Percentiles rank a stretch among this genome's conserved stretches.
Conservation (phyloP, 2,329 filamentous ascomycete genomes). For the Nigrospora sphaerica region DNA sequence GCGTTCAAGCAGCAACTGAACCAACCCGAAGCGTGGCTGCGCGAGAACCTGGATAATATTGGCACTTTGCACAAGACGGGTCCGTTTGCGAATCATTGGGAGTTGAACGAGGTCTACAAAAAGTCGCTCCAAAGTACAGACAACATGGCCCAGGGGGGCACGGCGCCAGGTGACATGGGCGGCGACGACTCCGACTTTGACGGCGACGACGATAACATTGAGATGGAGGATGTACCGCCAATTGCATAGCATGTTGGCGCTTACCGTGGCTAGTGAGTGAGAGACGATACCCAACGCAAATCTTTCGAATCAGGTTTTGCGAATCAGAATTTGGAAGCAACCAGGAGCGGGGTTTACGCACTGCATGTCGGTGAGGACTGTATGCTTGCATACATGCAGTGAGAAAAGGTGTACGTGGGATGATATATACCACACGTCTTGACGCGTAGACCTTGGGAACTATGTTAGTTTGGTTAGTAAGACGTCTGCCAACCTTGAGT, state of each 20-base stretch:
- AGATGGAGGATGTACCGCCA: constrained; percentile 71
- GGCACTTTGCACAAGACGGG: constrained; percentile 78
- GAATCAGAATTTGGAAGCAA: too few species aligned
- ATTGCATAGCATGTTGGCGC: constrained; percentile 7
- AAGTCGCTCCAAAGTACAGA: constrained; percentile 45
- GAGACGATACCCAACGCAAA: too few species aligned
- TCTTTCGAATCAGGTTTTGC: too few species aligned
- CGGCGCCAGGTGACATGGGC: constrained; percentile 35
- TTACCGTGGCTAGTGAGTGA: too few species aligned
- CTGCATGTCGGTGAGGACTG: too few species aligned
- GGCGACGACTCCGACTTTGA: constrained; percentile 48
- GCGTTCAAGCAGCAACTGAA: constrained; percentile 68
- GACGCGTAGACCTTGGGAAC: too few species aligned
- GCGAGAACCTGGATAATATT: constrained; percentile 75
- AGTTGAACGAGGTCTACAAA: constrained; percentile 53
- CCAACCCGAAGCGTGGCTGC: constrained; percentile 91
- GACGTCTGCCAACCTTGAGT: too few species aligned
- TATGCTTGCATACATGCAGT: too few species aligned
- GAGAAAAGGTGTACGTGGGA: too few species aligned
- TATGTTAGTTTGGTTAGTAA: too few species aligned
- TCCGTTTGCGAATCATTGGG: constrained; percentile 79
- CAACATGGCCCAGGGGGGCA: constrained; percentile 45
- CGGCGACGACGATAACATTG: constrained; percentile 56
- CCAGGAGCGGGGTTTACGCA: too few species aligned
- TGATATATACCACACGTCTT: too few species aligned